Evolutionary conservation across 1,284 basidiomycete genomes (phyloP).

Genomic region (Irpex sp.): DNA sequence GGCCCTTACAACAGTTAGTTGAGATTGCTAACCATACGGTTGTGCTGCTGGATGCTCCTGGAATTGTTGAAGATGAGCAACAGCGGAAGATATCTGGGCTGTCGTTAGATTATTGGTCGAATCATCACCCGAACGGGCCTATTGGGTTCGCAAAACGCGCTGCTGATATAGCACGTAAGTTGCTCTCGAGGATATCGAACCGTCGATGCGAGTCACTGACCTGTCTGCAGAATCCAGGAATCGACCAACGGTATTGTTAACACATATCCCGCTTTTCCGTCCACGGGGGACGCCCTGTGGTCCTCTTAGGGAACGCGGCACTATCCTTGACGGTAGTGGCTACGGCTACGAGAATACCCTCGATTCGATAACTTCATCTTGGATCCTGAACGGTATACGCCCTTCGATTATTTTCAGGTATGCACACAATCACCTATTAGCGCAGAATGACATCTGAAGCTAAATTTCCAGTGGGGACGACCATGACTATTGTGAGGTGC

Average conservation of each 20-base stretch:
- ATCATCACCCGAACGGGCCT: constrained; percentile 48
- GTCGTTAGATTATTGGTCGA: constrained; percentile 54
- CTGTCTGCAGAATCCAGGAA: constrained; percentile 7
- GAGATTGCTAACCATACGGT: constrained; percentile 69
- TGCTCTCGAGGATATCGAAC: background rate
- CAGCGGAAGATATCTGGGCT: constrained; percentile 40
- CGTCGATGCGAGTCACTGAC: background rate
- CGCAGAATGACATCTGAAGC: too few relatives aligned
- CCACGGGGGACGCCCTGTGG: constrained; percentile 51
- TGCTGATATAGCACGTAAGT: constrained; percentile 43
- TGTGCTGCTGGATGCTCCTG: constrained; percentile 72
- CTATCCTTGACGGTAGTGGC: constrained; percentile 50
- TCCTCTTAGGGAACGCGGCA: constrained; percentile 46
- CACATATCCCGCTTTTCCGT: constrained; percentile 60
- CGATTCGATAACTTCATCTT: constrained; percentile 43
- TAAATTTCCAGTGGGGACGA: constrained; percentile 50
- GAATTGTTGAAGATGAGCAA: constrained; percentile 79
- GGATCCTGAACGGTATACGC: constrained; percentile 46
- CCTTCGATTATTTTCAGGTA: constrained; percentile 53
- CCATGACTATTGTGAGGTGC: constrained; percentile 63
- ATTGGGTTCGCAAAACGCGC: constrained; percentile 62
- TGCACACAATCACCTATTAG: background rate
- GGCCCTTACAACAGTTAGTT: constrained; percentile 50
- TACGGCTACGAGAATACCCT: constrained; percentile 65
- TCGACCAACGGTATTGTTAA: constrained; percentile 42